These are phyloP conservation scores for Mycena venus DNA, from an alignment of 768 basidiomycete species.

Conservation along the genomic window DNA sequence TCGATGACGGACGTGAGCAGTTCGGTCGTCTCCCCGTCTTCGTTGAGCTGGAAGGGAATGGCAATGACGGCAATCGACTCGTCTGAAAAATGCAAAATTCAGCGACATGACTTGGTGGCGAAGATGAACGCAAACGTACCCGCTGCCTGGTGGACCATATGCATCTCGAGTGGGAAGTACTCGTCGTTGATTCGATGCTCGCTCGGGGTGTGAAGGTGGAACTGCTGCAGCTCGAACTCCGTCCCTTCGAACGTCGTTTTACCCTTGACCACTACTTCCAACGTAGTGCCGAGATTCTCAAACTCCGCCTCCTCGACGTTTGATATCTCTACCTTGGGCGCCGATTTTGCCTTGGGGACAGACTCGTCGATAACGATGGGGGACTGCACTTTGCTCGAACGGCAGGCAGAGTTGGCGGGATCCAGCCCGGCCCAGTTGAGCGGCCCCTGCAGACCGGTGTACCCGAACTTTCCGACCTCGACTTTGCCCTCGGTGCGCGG, in stretches of 20 bases:
- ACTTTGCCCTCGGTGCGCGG: conserved; percentile 28
- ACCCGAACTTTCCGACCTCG: conserved; percentile 30
- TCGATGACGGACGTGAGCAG: conserved; percentile 29
- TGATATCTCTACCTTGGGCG: conserved; percentile 22
- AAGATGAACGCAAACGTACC: neutral
- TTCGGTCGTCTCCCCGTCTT: conserved; percentile 29
- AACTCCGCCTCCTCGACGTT: conserved; percentile 32
- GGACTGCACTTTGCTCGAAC: conserved; percentile 26
- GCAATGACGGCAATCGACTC: conserved; percentile 33
- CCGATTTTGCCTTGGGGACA: conserved; percentile 13
- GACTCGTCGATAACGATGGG: conserved; percentile 29
- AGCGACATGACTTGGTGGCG: neutral
- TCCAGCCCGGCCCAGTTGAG: conserved; percentile 32
- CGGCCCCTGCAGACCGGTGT: conserved; percentile 27
- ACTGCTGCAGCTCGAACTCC: conserved; percentile 33
- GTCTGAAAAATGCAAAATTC: neutral
- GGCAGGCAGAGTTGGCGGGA: conserved; percentile 30
- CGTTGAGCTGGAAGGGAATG: conserved; percentile 33
- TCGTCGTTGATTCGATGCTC: conserved; percentile 34
- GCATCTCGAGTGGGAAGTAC: conserved; percentile 36
- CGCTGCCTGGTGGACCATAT: conserved; percentile 32
- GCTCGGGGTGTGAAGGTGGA: conserved; percentile 33
- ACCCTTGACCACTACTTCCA: conserved; percentile 29
- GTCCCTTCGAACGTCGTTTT: conserved; percentile 28
- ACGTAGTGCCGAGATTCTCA: conserved; percentile 32